Base-by-base conservation (phyloP, 163 green algal genomes). In the Chloromonas sp. region DNA sequence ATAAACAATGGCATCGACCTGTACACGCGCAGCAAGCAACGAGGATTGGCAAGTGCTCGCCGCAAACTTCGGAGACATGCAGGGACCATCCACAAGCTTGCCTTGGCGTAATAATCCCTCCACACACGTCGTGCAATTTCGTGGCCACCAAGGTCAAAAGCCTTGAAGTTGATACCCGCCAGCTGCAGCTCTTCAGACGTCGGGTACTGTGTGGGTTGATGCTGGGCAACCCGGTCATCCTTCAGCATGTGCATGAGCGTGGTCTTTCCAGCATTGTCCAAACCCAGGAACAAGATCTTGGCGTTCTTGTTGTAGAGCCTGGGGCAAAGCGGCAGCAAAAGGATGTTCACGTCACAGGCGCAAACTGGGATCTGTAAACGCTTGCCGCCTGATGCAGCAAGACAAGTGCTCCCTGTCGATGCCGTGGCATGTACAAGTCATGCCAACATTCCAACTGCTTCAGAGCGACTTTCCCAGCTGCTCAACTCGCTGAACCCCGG, bases 161-260 rank as follows among this genome's bases (percentile, higher is more conserved):
- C 97, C 89, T 99, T 99, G 92, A 99, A 99, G 87, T 98, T 99
- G 87, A 99, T 99, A 60, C 98, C 97, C 57, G 95, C 97, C 88
- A 99, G 98, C 89, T 98, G 96, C 77, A 99, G 92, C 92, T 99
- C 97, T 92, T 99, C 97, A 1, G 94, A 98, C 0, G 97, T 99
- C 0, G 97, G 97, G 87, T 98, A 98, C 89, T 99, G 97, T 78
- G 97, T 99, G 1, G 97, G 97, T 89, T 98, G 95, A 87, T 99
- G 95, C 93, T 99, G 97, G 66, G 96, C 96, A 61, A 99, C 89
- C 3, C 97, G 91, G 90, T 99, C 96, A 84, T 99, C 97, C 89
- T 99, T 99, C 3, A 99, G 91, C 97, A 99, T 99, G 90, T 99
- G 97, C 96, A 99, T 98, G 61, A 99, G 89, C 3, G 97, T 99